Percentiles rank a stretch among this genome's conserved stretches.
These are phyloP conservation scores for Septoria petroselini DNA, from an alignment of 2,329 filamentous ascomycete species.

Conservation along the genomic window DNA sequence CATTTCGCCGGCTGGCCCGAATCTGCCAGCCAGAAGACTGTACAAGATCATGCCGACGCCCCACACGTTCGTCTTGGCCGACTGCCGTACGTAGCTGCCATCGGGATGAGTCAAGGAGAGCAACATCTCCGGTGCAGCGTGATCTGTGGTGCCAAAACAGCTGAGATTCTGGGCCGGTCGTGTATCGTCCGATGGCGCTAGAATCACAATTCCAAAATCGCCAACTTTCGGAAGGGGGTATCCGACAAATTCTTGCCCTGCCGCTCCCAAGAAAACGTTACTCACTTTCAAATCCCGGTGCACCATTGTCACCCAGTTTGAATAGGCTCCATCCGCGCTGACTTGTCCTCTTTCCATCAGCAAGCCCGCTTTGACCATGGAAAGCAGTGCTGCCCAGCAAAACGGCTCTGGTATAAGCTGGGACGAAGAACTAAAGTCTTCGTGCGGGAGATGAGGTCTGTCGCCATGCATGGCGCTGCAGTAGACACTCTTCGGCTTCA, in stretches of 20 bases:
- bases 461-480: neutral
- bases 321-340: neutral
- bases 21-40: conserved; percentile 6
- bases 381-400: conserved; percentile 20
- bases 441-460: neutral
- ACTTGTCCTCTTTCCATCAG: conserved; percentile 19
- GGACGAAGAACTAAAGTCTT: neutral
- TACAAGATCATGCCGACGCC: conserved; percentile 20
- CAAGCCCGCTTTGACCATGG: conserved; percentile 17
- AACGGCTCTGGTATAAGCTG: conserved; percentile 20
- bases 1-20: neutral
- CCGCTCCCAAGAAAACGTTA: conserved; percentile 17
- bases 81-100: conserved; percentile 2
- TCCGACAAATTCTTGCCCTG: neutral
- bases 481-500: neutral
- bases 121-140: too few relatives aligned
- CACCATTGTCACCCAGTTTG: conserved; percentile 16
- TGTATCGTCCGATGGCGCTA: neutral
- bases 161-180: neutral
- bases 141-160: too few relatives aligned
- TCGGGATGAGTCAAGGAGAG: too few relatives aligned
- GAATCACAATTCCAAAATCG: conserved; percentile 17
- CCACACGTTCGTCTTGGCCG: conserved; percentile 21
- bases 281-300: conserved; percentile 20
- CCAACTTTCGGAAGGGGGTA: conserved; percentile 20